A percentile compares a stretch with the other conserved stretches of the same genome.
phyloP scores from a whole-genome alignment of 352 stramenopile genomes.

The Ophiocytium majus region DNA sequence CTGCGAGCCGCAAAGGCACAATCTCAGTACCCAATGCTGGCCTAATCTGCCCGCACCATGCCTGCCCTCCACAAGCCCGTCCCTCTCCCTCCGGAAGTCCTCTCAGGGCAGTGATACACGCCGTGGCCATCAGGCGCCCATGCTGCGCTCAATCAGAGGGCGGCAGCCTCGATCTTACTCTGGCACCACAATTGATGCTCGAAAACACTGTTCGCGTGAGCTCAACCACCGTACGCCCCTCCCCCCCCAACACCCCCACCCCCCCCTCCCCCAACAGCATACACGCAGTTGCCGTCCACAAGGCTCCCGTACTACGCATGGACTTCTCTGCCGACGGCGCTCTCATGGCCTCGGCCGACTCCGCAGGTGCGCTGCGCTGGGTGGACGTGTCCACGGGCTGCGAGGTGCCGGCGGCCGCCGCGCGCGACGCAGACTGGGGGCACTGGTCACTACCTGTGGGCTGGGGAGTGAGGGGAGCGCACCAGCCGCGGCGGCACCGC shows the following conservation, averaged over 20 bases:
- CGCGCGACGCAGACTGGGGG: constrained; percentile 74
- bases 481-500: background rate
- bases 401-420: background rate
- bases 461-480: constrained; percentile 62
- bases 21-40: no score
- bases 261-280: background rate
- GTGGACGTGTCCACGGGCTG: background rate
- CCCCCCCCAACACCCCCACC: background rate
- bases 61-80: no score
- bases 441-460: constrained; percentile 77
- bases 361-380: background rate
- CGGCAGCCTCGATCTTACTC: no score
- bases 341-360: background rate
- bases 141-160: no score
- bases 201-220: no score
- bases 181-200: no score
- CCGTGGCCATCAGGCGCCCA: no score
- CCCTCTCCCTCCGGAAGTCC: no score
- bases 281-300: background rate
- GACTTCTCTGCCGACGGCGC: background rate
- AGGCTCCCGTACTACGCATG: background rate
- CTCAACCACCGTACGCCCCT: no score
- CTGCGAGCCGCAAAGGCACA: no score
- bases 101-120: no score
- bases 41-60: no score